Base-by-base conservation (phyloP, 2,329 filamentous ascomycete species). In the Botrytis elliptica region DNA sequence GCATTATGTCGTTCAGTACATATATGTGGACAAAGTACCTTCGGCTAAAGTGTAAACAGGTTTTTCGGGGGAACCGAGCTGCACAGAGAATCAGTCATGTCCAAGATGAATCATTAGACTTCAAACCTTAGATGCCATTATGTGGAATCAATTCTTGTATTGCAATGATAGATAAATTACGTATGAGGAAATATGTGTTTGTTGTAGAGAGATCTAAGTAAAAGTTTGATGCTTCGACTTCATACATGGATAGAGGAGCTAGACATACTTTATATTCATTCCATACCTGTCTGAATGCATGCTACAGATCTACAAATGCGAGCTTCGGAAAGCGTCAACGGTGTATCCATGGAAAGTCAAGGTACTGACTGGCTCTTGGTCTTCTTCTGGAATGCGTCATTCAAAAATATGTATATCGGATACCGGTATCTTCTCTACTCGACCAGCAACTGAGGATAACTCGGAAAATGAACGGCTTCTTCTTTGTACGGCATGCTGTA, bases 11-110 rank as follows among this genome's bases (percentile, higher is more conserved):
- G 5, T 46, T 22, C 20, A 12, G 18, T 38, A 38, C 14, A 25
- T 38, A 12, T 36, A 7, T 36, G 40, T 38, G 22, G 33, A 52
- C 14, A 3, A 52, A 52, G 8, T 52, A 74, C 79, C 80, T 75
- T 81, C 80, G 3, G 80, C 77, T 6, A 80, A 73, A 9, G 80
- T 81, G 69, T 80, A 81, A 4, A 73, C 74, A 74, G 79, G 42
- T 46, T 33, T 71, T n/a, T 71, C n/a, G 10, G 70, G 71, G 72
- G 75, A 36, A 42, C 64, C 14, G 25, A 63, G 40, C 70, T 73
- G 65, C 71, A 60, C 16, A 70, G 12, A 36, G 14, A 9, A 12
- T 72, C 20, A 72, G 70, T 40, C 14, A 3, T 55, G 29, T 10
- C 52, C 46, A 7, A 55, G 4, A 29, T 67, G 59, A 20, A 46